Base-by-base conservation (phyloP, 441 rosid genomes). In the Pelargonium cotyledonis region DNA sequence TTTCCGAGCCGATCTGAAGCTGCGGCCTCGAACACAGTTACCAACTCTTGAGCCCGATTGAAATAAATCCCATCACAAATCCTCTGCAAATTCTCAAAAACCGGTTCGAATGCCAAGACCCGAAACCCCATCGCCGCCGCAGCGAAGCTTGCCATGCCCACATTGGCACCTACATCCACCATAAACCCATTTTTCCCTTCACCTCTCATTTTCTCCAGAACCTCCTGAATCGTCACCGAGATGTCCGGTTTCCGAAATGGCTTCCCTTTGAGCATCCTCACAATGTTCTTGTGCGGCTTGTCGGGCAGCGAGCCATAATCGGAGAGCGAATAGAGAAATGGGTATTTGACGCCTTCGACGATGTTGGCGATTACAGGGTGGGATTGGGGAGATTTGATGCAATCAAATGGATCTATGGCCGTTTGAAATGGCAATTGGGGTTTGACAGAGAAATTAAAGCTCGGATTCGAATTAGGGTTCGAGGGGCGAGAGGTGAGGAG, bases 1-100 rank as follows among this genome's bases (percentile, higher is more conserved):
- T 92, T 88, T 1, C 93, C 98, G 61, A 75, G 75, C 70, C 73
- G 75, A 73, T 95, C 98, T 23, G 97, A 95, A 1, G 85, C 95
- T 38, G 88, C 98, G 2, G 96, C 97, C 70, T 86, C 91, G 79
- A 89, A 95, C 67, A 92, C 84, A 12, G 95, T 89, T 26, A 92
- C 84, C 81, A 88, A 74, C 66, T 83, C 78, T 43, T 84, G 82
- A 79, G 80, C 82, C 68, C 97, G 81, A 70, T 92, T 95, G 72
- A 95, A 86, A 95, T 97, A 92, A 85, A 92, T 69, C 26, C 98
- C 99, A 80, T 90, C 96, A 78, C 98, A 95, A 46, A 95, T 85
- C 84, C 98, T 85, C 78, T 89, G 97, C 79, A 90, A 75, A 76
- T 95, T 92, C 86, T 95, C 99, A 43, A 86, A 76, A 63, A 92